Conservation (phyloP, 2,329 filamentous ascomycete species). For the Nothomitra cinnamomea region DNA sequence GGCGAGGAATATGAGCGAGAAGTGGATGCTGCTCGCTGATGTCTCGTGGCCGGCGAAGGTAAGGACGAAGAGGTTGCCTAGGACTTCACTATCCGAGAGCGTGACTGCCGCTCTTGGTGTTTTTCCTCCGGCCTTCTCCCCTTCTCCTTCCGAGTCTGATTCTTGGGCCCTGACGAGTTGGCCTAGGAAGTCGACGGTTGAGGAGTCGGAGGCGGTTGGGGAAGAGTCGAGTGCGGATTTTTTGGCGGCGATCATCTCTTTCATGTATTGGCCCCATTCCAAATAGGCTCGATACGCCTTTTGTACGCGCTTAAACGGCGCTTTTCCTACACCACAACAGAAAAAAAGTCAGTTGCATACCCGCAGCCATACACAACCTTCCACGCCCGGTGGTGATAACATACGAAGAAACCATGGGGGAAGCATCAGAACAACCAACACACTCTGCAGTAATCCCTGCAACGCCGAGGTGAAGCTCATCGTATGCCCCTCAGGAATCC, state of each 20-base stretch:
- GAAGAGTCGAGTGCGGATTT: conserved; percentile 26
- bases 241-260: conserved; percentile 49
- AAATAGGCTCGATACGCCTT: conserved; percentile 35
- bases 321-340: conserved; percentile 18
- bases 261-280: conserved; percentile 54
- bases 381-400: too few species aligned
- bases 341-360: conserved; percentile 9
- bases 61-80: conserved; percentile 49
- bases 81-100: conserved; percentile 44
- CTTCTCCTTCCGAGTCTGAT: not conserved
- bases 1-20: conserved; percentile 50
- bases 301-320: conserved; percentile 35
- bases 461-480: conserved; percentile 17
- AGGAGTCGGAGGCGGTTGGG: conserved; percentile 8
- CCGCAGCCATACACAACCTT: too few species aligned
- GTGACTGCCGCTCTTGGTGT: conserved; percentile 17
- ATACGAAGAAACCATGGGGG: conserved; percentile 39
- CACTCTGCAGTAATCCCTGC: conserved; percentile 37
- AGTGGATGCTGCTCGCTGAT: conserved; percentile 59
- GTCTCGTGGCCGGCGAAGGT: conserved; percentile 67
- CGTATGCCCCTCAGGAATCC: conserved; percentile 3
- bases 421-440: conserved; percentile 42
- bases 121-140: conserved; percentile 5
- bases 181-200: conserved; percentile 34
- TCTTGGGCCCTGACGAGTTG: not conserved